These are phyloP conservation scores for Aureobasidium sp. DNA, from an alignment of 2,329 filamentous ascomycete species.

Conservation along the genomic window DNA sequence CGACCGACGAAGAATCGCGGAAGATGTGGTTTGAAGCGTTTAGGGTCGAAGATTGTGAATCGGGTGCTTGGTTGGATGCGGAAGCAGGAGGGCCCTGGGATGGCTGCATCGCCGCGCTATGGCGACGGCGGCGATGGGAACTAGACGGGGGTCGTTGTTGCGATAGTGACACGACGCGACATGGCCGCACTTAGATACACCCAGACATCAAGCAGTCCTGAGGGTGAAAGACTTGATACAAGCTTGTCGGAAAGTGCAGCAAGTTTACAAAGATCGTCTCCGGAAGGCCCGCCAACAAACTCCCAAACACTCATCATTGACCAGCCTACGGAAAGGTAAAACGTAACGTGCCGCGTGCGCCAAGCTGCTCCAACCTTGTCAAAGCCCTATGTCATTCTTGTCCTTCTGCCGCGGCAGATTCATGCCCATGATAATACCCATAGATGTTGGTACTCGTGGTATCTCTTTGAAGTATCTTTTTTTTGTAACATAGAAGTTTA, in stretches of 20 bases:
- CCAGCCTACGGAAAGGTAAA: conserved; percentile 10
- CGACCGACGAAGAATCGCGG: conserved; percentile 3
- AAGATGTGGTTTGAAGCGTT: conserved; percentile 15
- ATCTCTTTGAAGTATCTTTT: background rate
- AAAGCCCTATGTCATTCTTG: background rate
- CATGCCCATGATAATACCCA: background rate
- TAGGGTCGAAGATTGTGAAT: conserved; percentile 18
- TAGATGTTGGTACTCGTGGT: background rate
- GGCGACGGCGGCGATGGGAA: background rate
- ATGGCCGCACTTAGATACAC: conserved; percentile 6
- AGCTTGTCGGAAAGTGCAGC: background rate
- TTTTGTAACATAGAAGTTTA: background rate
- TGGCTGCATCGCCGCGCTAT: conserved; percentile 16
- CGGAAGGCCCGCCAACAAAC: conserved; percentile 1
- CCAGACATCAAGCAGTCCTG: background rate
- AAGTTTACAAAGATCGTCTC: background rate
- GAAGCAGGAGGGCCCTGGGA: conserved; percentile 7
- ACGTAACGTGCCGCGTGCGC: conserved; percentile 1
- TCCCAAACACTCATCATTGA: conserved; percentile 12
- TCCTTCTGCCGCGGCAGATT: background rate
- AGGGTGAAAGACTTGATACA: background rate
- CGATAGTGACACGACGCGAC: conserved; percentile 10
- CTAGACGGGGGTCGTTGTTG: background rate
- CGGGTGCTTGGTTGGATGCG: conserved; percentile 14
- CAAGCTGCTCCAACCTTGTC: background rate